Conservation (phyloP, 2,329 filamentous ascomycete genomes). For the Byssochlamys sp. region DNA sequence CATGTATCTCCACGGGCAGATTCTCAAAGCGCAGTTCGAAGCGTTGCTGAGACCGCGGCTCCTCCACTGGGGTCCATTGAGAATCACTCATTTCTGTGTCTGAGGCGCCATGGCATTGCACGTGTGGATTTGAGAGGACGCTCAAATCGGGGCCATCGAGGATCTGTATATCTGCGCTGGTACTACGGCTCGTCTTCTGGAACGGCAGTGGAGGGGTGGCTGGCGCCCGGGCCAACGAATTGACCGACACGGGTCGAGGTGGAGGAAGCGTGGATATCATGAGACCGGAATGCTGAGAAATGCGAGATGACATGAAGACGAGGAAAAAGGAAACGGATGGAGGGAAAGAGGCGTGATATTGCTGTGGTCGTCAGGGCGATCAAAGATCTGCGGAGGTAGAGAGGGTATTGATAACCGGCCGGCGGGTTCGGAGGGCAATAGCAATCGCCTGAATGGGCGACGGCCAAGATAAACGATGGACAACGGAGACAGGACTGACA, state of each 20-base stretch:
- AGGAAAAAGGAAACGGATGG: background rate
- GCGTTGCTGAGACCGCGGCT: slow-evolving; percentile 5
- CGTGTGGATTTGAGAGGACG: slow-evolving; percentile 10
- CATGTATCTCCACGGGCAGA: slow-evolving; percentile 61
- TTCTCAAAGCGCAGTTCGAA: slow-evolving; percentile 23
- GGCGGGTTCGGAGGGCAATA: background rate
- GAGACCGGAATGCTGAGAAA: slow-evolving; percentile 8
- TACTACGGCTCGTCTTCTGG: slow-evolving; percentile 17
- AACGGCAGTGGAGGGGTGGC: slow-evolving; percentile 12
- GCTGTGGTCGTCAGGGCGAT: background rate
- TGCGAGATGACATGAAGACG: background rate
- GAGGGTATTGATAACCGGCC: background rate
- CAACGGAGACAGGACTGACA: background rate
- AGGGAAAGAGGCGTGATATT: background rate
- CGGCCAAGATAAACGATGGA: background rate
- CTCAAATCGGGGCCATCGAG: slow-evolving; percentile 14
- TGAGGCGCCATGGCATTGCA: slow-evolving; percentile 12
- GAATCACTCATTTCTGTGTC: slow-evolving; percentile 20
- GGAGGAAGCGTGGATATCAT: slow-evolving; percentile 24
- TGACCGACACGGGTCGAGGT: slow-evolving; percentile 23
- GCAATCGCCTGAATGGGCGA: background rate
- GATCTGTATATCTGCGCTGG: slow-evolving; percentile 16
- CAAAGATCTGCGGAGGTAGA: background rate
- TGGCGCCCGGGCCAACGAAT: slow-evolving; percentile 19
- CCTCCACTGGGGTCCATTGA: slow-evolving; percentile 8